Base-by-base conservation (phyloP, 148 eudicot genomes). In the Amaranthus palmeri region DNA sequence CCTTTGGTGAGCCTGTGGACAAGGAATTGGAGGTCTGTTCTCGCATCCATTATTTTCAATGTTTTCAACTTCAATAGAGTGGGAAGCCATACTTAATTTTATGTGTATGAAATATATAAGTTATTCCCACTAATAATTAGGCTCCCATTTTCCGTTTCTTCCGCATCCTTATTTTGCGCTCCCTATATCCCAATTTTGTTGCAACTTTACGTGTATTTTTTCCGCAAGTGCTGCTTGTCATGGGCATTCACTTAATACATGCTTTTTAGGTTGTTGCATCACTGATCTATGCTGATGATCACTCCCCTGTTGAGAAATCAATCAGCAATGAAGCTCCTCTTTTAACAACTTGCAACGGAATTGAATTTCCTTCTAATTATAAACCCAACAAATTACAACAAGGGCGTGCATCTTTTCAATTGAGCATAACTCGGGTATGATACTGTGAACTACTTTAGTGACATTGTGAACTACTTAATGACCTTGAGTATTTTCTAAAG, bases 351-450 rank as follows among this genome's bases (percentile, higher is more conserved):
- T 85, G 59, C 72, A 86, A 88, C 78, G 96, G 96, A 70, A 74
- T 79, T 70, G 96, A 92, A 73, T 86, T 78, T 81, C 78, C 88
- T 69, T 79, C 84, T 70, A 64, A 61, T 76, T 87, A 84, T 79
- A 84, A 80, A 61, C 96, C 98, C 41, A 77, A 81, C 76, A 87
- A 79, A 86, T 54, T 90, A 73, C 70, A 78, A 54, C 82, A 75
- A 57, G 98, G 98, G 8, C 92, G 87, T 76, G 90, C 93, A 59
- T 83, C 93, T 43, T 88, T 88, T 74, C 90, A 85, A 74, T 84
- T 92, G 75, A 87, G 86, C 78, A 82, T 92, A 73, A 85, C 98
- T 64, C 93, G 90, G 91, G 97, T 92, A 68, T 66, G 71, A 78
- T 76, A 69, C 67, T 64, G 7, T 49, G 25, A 70, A 67, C 25